These are phyloP conservation scores for Magnolia sinica DNA, from an alignment of 164 flowering plant species.

Conservation along the genomic window DNA sequence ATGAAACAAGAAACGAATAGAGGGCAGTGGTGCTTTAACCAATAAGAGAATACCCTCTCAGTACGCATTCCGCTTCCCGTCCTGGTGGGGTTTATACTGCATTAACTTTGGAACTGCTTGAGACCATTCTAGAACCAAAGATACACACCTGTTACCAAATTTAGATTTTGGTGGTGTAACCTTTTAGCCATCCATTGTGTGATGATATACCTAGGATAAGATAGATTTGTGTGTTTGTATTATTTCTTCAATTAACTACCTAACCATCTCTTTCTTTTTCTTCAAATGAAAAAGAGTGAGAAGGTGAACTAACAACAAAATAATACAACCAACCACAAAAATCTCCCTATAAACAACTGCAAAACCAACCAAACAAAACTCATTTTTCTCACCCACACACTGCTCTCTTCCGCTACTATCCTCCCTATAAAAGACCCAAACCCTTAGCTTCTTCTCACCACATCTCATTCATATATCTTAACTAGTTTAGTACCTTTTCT, in stretches of 20 bases:
- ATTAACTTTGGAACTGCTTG: too few species aligned
- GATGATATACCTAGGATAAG: too few species aligned
- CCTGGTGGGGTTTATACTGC: too few species aligned
- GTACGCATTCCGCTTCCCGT: too few species aligned
- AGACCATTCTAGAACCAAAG: too few species aligned
- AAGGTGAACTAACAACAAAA: not conserved
- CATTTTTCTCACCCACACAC: not conserved
- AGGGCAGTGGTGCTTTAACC: too few species aligned
- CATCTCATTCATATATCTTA: not conserved
- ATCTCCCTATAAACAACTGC: not conserved
- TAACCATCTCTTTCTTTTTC: not conserved
- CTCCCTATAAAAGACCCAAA: not conserved
- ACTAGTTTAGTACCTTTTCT: not conserved
- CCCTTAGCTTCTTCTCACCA: not conserved
- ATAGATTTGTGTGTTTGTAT: not conserved
- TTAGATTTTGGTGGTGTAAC: too few species aligned
- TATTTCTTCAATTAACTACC: not conserved
- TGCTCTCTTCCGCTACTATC: not conserved
- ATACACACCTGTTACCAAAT: too few species aligned
- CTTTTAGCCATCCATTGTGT: too few species aligned
- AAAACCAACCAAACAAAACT: not conserved
- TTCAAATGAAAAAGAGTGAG: too few species aligned
- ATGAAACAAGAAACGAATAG: too few species aligned
- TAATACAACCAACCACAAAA: not conserved
- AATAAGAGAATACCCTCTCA: too few species aligned